Evolutionary conservation across 2,329 filamentous ascomycete species (phyloP), one percentile per base, ranked within the genome.

Genomic region (Pestalotiopsis sp.): DNA sequence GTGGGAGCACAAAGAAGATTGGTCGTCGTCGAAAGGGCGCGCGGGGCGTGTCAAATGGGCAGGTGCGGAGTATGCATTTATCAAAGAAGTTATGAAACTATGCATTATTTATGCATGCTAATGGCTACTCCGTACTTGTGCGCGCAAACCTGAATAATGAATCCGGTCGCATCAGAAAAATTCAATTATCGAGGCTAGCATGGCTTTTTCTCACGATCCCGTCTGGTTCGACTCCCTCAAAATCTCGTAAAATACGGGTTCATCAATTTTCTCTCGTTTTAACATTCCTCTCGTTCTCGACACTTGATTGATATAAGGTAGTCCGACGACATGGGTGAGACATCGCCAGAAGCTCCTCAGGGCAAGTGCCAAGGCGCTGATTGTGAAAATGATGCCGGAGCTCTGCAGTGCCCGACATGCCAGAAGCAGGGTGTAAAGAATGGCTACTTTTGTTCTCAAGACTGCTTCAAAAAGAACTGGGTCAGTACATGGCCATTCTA

Each of bases 401-500:
- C 84, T 67, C 80, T 94, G 58, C 90, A 93, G 78, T 94, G 91
- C 78, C 91, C 91, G 57, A 93, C 88, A 69, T 94, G 91, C 77
- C 84, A 93, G 72, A 93, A 93, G 80, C 80, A 90, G 68, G 89
- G 88, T 68, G 88, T 78, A 62, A 80, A 89, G 70, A 89, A 92
- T 72, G 91, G 89, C 78, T 93, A 86, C 80, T 94, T 94, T 82
- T 94, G 91, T 82, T 90, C 90, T 67, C 91, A 94, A 79, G 91
- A 93, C 74, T 94, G 91, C 82, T 94, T 94, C 81, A 93, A 93
- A 83, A 85, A 85, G 76, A 93, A 89, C 81, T 94, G 91, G 91
- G 82, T 72, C 26, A 35, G 71, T 68, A 38, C 35, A 55, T 24
- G 9, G 24, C 24, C 57, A 17, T 7, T 22, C 44, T 6, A 26